Percentiles rank a stretch among this genome's conserved stretches.
Evolutionary conservation across 225 moss, liverwort and hornwort genomes (phyloP).

Genomic region (Marchantia polymorpha): DNA sequence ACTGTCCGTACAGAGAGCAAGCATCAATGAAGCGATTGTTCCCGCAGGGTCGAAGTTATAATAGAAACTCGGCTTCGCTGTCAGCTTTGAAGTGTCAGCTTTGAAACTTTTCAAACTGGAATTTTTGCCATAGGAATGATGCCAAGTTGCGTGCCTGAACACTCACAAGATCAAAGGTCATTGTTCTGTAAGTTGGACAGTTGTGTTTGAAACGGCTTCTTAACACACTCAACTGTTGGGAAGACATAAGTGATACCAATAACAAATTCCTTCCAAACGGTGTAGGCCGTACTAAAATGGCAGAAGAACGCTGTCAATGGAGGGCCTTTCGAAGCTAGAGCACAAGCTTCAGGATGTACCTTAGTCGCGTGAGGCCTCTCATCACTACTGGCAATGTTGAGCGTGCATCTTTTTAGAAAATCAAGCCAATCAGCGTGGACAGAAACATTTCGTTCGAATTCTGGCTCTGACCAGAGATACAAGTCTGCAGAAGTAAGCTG

Average conservation of each 20-base stretch:
- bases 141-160: constrained; percentile 22
- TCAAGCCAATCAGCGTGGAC: constrained; percentile 27
- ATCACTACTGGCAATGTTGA: constrained; percentile 27
- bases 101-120: background rate
- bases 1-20: too few species aligned
- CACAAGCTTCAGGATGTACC: constrained; percentile 15
- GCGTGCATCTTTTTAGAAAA: constrained; percentile 21
- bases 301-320: background rate
- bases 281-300: background rate
- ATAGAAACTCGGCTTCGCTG: background rate
- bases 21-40: too few species aligned
- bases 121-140: constrained; percentile 14
- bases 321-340: background rate
- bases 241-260: background rate
- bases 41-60: too few species aligned
- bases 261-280: background rate
- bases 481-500: constrained; percentile 19
- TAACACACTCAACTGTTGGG: background rate
- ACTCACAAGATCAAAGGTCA: background rate
- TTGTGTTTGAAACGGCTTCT: background rate
- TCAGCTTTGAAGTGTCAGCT: background rate
- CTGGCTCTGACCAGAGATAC: constrained; percentile 25
- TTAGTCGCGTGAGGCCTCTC: constrained; percentile 31
- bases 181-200: background rate
- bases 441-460: background rate